These are phyloP conservation scores for Kalaharituber pfeilii DNA, from an alignment of 2,329 filamentous ascomycete genomes.

Conservation along the genomic window DNA sequence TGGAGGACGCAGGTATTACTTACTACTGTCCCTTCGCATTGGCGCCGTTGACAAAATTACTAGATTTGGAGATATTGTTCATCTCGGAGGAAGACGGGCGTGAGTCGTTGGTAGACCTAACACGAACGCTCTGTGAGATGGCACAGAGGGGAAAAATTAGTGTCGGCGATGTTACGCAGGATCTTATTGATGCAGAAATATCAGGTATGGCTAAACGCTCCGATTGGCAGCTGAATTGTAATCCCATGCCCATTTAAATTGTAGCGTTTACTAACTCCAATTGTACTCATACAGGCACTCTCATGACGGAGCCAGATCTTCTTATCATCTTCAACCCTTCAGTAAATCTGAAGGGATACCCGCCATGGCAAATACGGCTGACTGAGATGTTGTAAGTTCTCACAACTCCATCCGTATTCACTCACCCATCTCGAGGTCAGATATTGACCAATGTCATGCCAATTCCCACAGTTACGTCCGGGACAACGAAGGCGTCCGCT, in stretches of 20 bases:
- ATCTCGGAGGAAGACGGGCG: constrained; percentile 78
- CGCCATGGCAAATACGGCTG: constrained; percentile 86
- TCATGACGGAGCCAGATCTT: constrained; percentile 67
- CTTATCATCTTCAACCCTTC: constrained; percentile 72
- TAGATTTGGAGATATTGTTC: constrained; percentile 47
- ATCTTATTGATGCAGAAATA: constrained; percentile 80
- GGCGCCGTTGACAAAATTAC: neutral
- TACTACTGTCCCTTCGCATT: neutral
- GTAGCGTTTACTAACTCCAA: neutral
- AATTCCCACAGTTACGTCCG: constrained; percentile 34
- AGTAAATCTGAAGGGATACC: constrained; percentile 75
- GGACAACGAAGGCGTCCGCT: constrained; percentile 70
- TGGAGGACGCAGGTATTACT: constrained; percentile 4
- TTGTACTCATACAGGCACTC: neutral
- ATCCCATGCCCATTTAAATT: neutral
- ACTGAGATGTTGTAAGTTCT: constrained; percentile 62
- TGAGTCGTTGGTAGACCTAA: constrained; percentile 87
- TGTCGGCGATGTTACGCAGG: constrained; percentile 62
- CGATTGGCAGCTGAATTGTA: constrained; percentile 35
- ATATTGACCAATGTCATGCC: neutral
- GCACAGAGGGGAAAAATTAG: constrained; percentile 72
- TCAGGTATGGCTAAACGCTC: no score
- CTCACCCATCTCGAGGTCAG: constrained; percentile 5
- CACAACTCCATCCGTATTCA: constrained; percentile 30
- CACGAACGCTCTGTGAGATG: constrained; percentile 88